A percentile compares a stretch with the other conserved stretches of the same genome.
Conservation (phyloP, 23 red algal species). For the Chondrus crispus region DNA sequence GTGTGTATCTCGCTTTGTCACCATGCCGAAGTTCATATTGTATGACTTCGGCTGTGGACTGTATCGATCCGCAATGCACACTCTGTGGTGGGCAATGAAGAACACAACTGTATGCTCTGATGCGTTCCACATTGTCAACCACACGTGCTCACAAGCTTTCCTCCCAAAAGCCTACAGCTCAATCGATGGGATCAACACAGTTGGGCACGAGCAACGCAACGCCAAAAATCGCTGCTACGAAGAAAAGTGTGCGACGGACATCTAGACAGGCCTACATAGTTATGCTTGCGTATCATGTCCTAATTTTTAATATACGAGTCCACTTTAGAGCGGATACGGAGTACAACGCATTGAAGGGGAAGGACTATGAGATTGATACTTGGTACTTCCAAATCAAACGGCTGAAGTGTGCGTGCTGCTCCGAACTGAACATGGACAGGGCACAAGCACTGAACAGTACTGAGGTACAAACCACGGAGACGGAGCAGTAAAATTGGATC, state of each 20-base stretch:
- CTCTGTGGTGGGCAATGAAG: neutral
- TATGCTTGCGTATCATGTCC: neutral
- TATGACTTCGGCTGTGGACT: neutral
- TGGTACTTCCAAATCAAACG: too few species aligned
- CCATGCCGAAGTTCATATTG: neutral
- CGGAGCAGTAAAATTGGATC: too few species aligned
- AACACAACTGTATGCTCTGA: neutral
- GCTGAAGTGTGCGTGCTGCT: too few species aligned
- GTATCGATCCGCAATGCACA: neutral
- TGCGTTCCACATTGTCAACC: neutral
- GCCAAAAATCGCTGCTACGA: neutral
- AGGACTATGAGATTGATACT: too few species aligned
- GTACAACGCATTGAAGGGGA: too few species aligned
- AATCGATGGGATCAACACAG: neutral
- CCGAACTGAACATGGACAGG: too few species aligned
- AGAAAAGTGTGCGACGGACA: neutral
- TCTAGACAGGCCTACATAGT: neutral
- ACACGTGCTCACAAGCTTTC: neutral
- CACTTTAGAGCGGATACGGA: too few species aligned
- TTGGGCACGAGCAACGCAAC: neutral
- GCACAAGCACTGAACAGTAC: too few species aligned
- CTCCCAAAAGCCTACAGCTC: neutral
- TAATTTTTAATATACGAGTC: neutral
- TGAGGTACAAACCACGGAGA: too few species aligned
- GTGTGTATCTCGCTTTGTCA: neutral